Base-by-base conservation (phyloP, 805 yeast genomes). In the Cyberlindnera lachancei region DNA sequence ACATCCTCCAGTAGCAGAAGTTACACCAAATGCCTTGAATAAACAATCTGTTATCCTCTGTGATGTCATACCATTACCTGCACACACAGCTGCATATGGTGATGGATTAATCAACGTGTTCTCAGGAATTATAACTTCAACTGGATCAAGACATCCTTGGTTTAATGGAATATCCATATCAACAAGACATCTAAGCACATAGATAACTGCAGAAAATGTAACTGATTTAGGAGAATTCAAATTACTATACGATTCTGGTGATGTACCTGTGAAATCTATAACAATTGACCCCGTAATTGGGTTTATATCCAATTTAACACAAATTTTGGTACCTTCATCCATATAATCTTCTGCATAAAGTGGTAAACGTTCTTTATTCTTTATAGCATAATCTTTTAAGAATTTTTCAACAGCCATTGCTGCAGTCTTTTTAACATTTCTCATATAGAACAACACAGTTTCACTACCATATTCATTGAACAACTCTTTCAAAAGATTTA, bases 1-100 rank as follows among this genome's bases (percentile, higher is more conserved):
- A 38, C 75, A 70, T 18, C 77, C 75, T 48, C 71, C 76, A 15
- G 77, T 69, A 15, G 74, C 76, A 23, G 77, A 75, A 19, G 70
- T 65, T n/a, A 71, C 70, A 40, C 68, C 66, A 47, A 72, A 73
- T 5, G 77, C 73, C 39, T 64, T 70, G 39, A 73, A 56, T 35
- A 72, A 55, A 23, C 66, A 72, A 46, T 70, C 77, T 3, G 72
- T 69, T 32, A 69, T 64, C 50, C 77, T 61, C 50, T 73, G 79
- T 1, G 75, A 66, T 8, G 77, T 68, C 48, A 70, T 73, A 34
- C 73, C 76, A 43, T 72, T 73, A 25, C 76, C 77, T 58, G 61
- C 35, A 28, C 60, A 58, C 12, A 71, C 74, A 30, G 71, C 69
- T 52, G 34, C 55, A 43, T 34, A 69, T 3, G 69, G 71, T 23